Evolutionary conservation across 768 basidiomycete species (phyloP), one percentile per base, ranked within the genome.

Genomic region (Holtermannia corniformis): DNA sequence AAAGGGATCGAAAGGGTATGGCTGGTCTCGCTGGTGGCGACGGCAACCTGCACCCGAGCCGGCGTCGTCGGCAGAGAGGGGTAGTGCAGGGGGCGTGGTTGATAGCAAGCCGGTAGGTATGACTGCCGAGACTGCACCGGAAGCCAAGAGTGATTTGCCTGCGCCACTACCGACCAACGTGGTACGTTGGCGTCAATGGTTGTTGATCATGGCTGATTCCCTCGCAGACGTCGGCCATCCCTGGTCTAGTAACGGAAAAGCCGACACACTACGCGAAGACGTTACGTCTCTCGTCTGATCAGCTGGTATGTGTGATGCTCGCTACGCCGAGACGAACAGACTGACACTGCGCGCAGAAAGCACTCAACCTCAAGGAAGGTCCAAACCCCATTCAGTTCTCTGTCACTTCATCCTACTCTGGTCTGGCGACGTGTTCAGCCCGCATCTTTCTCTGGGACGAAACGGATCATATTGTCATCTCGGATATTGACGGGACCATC

Each of bases 401-500:
- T 0, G 80, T 96, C 40, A 87, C 87, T 12, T 79, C 85, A 2
- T 82, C 86, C 1, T 77, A 75, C 54, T 76, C 76, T 2, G 87
- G 87, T 3, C 79, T 78, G 1, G 80, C 86, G 1, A 87, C 85
- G 2, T 93, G 91, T 54, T 83, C 90, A 1, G 88, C 95, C 19
- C 79, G 90, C 3, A 87, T 99, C 56, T 99, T 99, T 61, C 78
- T 97, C 21, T 97, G 91, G 92, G 87, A 96, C 52, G 80, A 83
- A n/a, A 83, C 82, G 2, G 91, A 95, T 64, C 78, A 79, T 2
- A 81, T 99, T 20, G 86, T 99, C 22, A 82, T 99, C 40, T 95
- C 91, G 41, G 95, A 99, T 65, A 97, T 99, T 56, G 95, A 99
- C 65, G 95, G 95, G 4, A 99, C 93, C 1, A 99, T 99, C 67